These are phyloP conservation scores for Cucurbita maxima DNA, from an alignment of 306 rosid genomes.

Conservation along the genomic window DNA sequence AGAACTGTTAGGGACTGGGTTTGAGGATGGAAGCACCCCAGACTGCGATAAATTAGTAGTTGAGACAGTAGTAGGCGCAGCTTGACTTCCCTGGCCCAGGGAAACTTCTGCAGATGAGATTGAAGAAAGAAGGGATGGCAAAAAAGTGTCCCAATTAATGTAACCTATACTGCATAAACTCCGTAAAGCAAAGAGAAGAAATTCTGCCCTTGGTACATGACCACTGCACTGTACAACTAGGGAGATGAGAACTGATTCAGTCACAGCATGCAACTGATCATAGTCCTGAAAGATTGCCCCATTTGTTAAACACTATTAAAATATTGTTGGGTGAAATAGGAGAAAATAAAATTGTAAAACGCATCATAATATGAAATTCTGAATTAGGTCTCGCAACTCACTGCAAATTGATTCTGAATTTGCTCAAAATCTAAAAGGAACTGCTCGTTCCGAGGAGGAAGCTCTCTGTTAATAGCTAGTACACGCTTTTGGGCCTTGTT, in stretches of 20 bases:
- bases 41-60: conserved; percentile 55
- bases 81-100: conserved; percentile 54
- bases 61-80: conserved; percentile 44
- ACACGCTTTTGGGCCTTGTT: conserved; percentile 92
- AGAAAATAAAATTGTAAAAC: background rate
- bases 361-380: background rate
- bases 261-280: conserved; percentile 71
- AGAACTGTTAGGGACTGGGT: conserved; percentile 35
- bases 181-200: conserved; percentile 72
- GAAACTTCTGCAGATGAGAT: conserved; percentile 60
- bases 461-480: conserved; percentile 64
- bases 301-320: background rate
- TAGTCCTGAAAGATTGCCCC: conserved; percentile 51
- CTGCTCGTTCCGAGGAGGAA: conserved; percentile 93
- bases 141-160: conserved; percentile 80
- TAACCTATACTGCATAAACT: conserved; percentile 60
- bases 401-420: conserved; percentile 77
- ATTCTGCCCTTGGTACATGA: conserved; percentile 84
- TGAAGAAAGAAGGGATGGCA: conserved; percentile 76
- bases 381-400: conserved; percentile 25
- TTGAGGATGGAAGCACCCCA: conserved; percentile 49
- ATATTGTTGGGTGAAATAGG: conserved; percentile 1
- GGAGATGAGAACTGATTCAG: conserved; percentile 68
- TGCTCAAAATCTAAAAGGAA: conserved; percentile 83
- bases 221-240: conserved; percentile 75